Evolutionary conservation across 225 moss, liverwort and hornwort genomes (phyloP), one percentile per base, ranked within the genome.

Genomic region (Marchantia polymorpha): DNA sequence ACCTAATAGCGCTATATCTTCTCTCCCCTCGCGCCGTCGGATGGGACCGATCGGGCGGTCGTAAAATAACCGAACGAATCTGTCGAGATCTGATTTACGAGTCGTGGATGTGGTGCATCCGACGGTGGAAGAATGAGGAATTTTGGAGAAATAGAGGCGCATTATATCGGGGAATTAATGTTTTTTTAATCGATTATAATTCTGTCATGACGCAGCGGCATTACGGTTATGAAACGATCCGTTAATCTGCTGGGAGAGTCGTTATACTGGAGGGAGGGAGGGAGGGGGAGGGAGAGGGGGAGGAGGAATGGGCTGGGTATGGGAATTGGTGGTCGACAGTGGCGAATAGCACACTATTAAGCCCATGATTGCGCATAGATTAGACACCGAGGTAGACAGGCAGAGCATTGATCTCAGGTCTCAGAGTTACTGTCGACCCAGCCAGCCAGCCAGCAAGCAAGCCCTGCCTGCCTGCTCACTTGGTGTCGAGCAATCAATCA

Each of bases 221-320:
- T 56, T 75, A 56, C 75, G 56, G 75, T 58, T 58, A 73, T 73
- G 75, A 56, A 56, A 75, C 75, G 75, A 75, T 75, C 75, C 75
- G 75, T 75, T 75, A 75, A 75, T 75, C 75, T 58, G 75, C 56
- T 75, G 10, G n/a, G 29, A 58, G 75, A 75, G 75, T 58, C 75
- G 75, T 75, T 75, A 58, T 75, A 31, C 75, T 49, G 31, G 61
- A 61, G n/a, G 9, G 26, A 39, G 39, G 39, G 39, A 5, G 5
- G 39, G n/a, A n/a, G n/a, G n/a, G n/a, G n/a, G n/a, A n/a, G n/a
- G n/a, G n/a, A n/a, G n/a, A n/a, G n/a, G n/a, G n/a, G n/a, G n/a
- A n/a, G n/a, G n/a, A n/a, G 29, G 60, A 26, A 27, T 19, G 69
- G 7, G 69, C 67, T 66, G 11, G 12, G 29, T 29, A 66, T 30